Percentiles rank a stretch among this genome's conserved stretches.
Conservation (phyloP, 495 filamentous ascomycete species). For the Pseudoneurospora amorphoporcata region DNA sequence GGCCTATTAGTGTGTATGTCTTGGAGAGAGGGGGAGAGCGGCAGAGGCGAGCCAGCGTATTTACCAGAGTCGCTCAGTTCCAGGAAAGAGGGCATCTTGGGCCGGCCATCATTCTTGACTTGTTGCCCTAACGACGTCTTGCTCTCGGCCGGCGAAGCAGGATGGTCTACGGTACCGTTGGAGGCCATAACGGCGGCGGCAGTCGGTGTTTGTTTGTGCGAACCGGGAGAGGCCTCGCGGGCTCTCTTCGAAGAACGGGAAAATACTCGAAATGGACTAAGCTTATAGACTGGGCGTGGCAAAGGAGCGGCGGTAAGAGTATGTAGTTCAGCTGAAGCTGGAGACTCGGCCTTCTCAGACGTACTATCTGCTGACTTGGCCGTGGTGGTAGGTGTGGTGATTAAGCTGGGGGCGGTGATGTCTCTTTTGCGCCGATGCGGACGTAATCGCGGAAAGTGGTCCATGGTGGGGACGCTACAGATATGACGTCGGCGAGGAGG, state of each 20-base stretch:
- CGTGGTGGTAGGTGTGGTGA: constrained; percentile 8
- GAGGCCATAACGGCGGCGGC: constrained; percentile 12
- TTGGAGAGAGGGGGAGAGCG: not conserved
- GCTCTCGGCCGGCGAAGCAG: constrained; percentile 15
- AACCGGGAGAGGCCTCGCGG: constrained; percentile 28
- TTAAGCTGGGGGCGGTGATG: constrained; percentile 7
- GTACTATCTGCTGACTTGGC: not conserved
- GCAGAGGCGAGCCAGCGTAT: not conserved
- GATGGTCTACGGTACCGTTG: constrained; percentile 15
- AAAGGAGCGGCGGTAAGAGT: not conserved
- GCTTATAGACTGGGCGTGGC: constrained; percentile 16
- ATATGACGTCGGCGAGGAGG: not conserved
- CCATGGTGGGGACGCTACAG: constrained; percentile 5
- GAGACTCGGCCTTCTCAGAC: constrained; percentile 13
- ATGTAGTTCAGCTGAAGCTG: not conserved
- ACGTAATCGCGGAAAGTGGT: constrained; percentile 17
- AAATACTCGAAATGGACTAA: constrained; percentile 23
- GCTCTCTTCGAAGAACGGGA: constrained; percentile 30
- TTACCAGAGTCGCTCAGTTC: constrained; percentile 21
- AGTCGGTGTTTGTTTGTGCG: constrained; percentile 19
- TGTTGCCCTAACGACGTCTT: not conserved
- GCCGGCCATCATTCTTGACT: constrained; percentile 4
- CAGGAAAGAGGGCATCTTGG: constrained; percentile 36
- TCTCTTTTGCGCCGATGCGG: constrained; percentile 19
- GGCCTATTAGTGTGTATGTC: constrained; percentile 4